Conservation (phyloP, 306 rosid species). For the Acacia confusa region DNA sequence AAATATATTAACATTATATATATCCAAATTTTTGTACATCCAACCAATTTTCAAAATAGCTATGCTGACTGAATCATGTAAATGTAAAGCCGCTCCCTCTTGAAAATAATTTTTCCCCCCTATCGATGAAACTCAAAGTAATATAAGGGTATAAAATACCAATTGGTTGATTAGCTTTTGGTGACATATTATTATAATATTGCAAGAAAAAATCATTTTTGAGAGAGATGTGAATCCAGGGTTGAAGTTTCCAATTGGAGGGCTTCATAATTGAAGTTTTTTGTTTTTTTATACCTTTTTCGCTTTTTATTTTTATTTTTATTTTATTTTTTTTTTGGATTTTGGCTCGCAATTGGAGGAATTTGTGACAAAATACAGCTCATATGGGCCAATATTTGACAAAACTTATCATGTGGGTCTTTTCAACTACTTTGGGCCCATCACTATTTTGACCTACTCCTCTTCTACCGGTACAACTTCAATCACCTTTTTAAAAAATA, state of each 20-base stretch:
- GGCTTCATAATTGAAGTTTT: not conserved
- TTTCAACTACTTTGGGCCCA: conserved; percentile 17
- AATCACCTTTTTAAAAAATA: not conserved
- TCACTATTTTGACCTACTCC: conserved; percentile 18
- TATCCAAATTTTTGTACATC: no score
- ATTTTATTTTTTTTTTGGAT: not conserved
- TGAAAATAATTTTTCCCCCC: no score
- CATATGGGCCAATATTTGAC: conserved; percentile 5
- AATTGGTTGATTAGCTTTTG: not conserved
- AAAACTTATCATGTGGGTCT: not conserved
- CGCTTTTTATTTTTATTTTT: no score
- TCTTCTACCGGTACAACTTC: not conserved
- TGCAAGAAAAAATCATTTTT: not conserved
- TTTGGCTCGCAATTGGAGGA: not conserved
- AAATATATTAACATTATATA: no score
- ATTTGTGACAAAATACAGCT: conserved; percentile 5
- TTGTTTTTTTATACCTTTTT: not conserved
- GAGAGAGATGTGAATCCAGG: not conserved
- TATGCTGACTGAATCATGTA: not conserved
- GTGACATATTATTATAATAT: not conserved
- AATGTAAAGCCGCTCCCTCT: not conserved
- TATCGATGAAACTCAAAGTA: not conserved
- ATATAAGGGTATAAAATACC: not conserved
- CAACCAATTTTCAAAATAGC: no score
- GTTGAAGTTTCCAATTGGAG: not conserved